Evolutionary conservation across 129 eudicot genomes (phyloP).

Genomic region (Saussurea involucrata): DNA sequence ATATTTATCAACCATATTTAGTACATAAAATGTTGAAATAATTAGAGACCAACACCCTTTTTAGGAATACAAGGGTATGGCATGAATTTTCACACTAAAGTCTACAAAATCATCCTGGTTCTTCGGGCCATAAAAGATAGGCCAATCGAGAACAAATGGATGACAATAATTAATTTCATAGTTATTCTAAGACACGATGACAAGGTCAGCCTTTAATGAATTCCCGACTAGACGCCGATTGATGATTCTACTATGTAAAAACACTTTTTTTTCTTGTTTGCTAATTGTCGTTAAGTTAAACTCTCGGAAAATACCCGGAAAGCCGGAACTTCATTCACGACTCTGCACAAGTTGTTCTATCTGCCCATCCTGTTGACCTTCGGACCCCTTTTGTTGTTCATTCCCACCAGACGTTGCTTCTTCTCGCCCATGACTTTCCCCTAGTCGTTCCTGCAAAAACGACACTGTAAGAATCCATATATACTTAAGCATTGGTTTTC

Average conservation of each 20-base stretch:
- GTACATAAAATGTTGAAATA: constrained; percentile 24
- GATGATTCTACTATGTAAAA: constrained; percentile 21
- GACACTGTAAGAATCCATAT: not conserved
- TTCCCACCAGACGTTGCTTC: constrained; percentile 41
- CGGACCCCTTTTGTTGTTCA: constrained; percentile 44
- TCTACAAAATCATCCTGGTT: constrained; percentile 22
- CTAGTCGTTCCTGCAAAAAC: constrained; percentile 53
- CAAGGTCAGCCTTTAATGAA: constrained; percentile 18
- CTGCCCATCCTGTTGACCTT: constrained; percentile 39
- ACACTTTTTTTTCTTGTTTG: constrained; percentile 25
- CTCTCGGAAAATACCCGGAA: constrained; percentile 20
- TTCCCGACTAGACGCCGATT: constrained; percentile 16
- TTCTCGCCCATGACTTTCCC: constrained; percentile 56
- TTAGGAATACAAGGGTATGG: constrained; percentile 28
- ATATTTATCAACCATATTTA: constrained; percentile 9
- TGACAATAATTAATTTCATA: constrained; percentile 18
- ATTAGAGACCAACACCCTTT: constrained; percentile 22
- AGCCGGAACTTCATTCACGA: constrained; percentile 39
- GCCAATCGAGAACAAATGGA: constrained; percentile 18
- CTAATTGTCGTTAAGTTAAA: constrained; percentile 48
- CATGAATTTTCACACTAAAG: constrained; percentile 30
- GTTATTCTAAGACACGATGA: constrained; percentile 21
- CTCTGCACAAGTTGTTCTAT: constrained; percentile 31
- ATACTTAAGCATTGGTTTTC: not conserved
- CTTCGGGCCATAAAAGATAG: constrained; percentile 23